A percentile compares a stretch with the other conserved stretches of the same genome.
Evolutionary conservation across 2,329 filamentous ascomycete genomes (phyloP).

Genomic region (Metarhizium anisopliae): DNA sequence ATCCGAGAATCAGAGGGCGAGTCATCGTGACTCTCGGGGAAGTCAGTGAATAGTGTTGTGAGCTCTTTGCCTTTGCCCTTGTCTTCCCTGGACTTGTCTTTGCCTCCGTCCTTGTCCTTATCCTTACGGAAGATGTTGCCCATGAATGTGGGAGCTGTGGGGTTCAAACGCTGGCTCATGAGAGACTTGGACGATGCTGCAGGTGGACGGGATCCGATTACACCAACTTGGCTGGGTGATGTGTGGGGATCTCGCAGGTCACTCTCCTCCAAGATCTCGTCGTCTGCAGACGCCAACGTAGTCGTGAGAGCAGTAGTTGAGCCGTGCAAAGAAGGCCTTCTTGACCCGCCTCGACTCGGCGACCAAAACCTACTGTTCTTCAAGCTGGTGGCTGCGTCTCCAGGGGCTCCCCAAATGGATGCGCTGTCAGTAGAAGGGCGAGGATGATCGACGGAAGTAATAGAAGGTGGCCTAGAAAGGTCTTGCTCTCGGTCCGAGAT

Average conservation of each 20-base stretch:
- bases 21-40: constrained; percentile 29
- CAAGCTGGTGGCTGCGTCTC: constrained; percentile 32
- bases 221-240: constrained; percentile 50
- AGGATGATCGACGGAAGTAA: constrained; percentile 61
- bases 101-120: constrained; percentile 26
- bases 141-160: constrained; percentile 81
- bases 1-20: constrained; percentile 44
- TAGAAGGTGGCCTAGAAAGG: constrained; percentile 59
- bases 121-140: constrained; percentile 50
- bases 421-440: constrained; percentile 72
- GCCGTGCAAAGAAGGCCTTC: constrained; percentile 73
- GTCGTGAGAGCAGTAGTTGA: constrained; percentile 57
- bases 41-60: constrained; percentile 29
- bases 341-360: constrained; percentile 58
- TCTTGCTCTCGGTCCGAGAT: constrained; percentile 47
- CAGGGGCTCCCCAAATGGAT: constrained; percentile 59
- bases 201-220: constrained; percentile 71
- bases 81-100: constrained; percentile 26
- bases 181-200: constrained; percentile 23
- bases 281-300: constrained; percentile 53
- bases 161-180: constrained; percentile 64
- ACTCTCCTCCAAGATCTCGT: constrained; percentile 53
- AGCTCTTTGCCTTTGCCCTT: constrained; percentile 29
- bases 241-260: constrained; percentile 43
- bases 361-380: constrained; percentile 59